phyloP scores from a whole-genome alignment of 2,329 filamentous ascomycete species.

The Colletotrichum sp. region DNA sequence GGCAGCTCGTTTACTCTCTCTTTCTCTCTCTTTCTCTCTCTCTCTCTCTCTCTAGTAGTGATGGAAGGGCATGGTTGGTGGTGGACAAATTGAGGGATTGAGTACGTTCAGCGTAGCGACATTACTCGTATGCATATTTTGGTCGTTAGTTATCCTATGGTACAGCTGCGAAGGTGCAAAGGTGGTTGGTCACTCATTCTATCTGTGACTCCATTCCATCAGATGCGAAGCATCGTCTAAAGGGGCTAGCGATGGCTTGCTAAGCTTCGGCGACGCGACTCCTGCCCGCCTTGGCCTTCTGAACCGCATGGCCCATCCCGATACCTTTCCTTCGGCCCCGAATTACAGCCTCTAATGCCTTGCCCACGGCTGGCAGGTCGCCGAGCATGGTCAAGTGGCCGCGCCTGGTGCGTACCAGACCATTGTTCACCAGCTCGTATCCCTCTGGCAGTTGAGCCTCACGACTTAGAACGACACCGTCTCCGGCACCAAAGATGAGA shows the following conservation, averaged over 20 bases:
- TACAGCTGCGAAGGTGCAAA: neutral
- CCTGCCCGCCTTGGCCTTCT: neutral
- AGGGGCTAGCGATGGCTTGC: neutral
- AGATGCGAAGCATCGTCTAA: neutral
- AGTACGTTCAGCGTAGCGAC: neutral
- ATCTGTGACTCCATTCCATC: neutral
- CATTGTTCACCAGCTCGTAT: constrained; percentile 75
- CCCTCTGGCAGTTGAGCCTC: constrained; percentile 86
- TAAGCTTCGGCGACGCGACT: neutral
- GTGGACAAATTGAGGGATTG: neutral
- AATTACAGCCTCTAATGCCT: constrained; percentile 71
- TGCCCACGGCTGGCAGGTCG: constrained; percentile 81
- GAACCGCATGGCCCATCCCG: constrained; percentile 55
- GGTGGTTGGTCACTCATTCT: neutral
- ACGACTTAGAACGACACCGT: constrained; percentile 85
- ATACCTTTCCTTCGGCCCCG: constrained; percentile 75
- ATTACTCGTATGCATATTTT: neutral
- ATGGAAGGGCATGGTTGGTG: neutral
- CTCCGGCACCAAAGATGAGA: constrained; percentile 83
- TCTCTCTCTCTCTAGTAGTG: neutral
- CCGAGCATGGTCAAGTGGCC: constrained; percentile 89
- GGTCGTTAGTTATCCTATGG: neutral
- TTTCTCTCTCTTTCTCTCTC: no score
- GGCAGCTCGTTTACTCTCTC: neutral
- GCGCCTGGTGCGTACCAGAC: constrained; percentile 78